These are phyloP conservation scores for Trichaptum fuscoviolaceum DNA, from an alignment of 768 basidiomycete species.

Conservation along the genomic window DNA sequence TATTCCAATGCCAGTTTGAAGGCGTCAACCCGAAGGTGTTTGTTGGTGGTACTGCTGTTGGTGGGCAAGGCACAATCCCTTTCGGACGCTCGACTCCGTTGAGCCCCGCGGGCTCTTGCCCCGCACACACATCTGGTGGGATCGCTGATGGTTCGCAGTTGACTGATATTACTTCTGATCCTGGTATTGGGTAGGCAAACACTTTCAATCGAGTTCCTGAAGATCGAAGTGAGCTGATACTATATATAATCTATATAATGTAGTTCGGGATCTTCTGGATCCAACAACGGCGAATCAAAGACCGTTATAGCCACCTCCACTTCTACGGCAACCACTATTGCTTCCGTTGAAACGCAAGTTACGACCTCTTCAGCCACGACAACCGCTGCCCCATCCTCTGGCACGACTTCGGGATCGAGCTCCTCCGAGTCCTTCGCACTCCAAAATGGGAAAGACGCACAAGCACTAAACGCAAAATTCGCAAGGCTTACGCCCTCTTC, in stretches of 20 bases:
- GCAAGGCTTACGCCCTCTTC: constrained; percentile 20
- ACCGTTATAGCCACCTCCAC: neutral
- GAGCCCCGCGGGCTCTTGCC: constrained; percentile 45
- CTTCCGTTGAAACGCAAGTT: constrained; percentile 14
- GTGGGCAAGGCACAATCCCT: constrained; percentile 46
- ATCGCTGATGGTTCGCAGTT: constrained; percentile 47
- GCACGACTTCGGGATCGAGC: neutral
- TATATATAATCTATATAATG: too few relatives aligned
- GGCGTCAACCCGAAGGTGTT: constrained; percentile 41
- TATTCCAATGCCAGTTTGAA: constrained; percentile 56
- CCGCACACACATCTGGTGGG: constrained; percentile 41
- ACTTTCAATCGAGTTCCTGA: constrained; percentile 4
- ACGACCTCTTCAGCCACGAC: constrained; percentile 17
- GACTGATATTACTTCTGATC: constrained; percentile 27
- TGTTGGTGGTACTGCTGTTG: constrained; percentile 37
- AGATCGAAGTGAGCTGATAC: constrained; percentile 1
- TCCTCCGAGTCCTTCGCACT: constrained; percentile 10
- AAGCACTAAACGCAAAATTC: constrained; percentile 28
- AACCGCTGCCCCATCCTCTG: constrained; percentile 10
- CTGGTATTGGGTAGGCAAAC: constrained; percentile 23
- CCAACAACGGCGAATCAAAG: constrained; percentile 1
- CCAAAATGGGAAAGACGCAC: constrained; percentile 29
- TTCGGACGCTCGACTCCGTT: constrained; percentile 37
- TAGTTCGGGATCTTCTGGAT: neutral
- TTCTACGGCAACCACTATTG: neutral